These are phyloP conservation scores for Colletotrichum cordylinicola DNA, from an alignment of 2,329 filamentous ascomycete species.

Conservation along the genomic window DNA sequence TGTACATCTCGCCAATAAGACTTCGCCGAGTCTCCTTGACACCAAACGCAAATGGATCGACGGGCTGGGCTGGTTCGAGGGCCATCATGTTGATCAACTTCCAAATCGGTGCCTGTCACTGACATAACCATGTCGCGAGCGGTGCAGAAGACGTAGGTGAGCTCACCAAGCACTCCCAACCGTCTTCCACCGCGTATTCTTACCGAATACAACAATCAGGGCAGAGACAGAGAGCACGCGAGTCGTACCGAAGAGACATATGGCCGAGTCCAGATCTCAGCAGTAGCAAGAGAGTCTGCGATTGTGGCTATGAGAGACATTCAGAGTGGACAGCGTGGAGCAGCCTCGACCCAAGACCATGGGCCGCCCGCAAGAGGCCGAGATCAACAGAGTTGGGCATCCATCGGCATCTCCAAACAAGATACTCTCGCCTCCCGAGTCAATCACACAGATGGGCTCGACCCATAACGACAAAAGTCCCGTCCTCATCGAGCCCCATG, in stretches of 20 bases:
- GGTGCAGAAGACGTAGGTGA: not conserved
- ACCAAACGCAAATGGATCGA: not conserved
- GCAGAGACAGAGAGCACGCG: not conserved
- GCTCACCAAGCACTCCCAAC: not conserved
- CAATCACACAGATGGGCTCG: not conserved
- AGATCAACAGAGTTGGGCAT: not conserved
- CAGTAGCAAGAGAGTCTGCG: not conserved
- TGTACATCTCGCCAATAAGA: not conserved
- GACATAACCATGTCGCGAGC: not conserved
- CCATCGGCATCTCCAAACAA: not conserved
- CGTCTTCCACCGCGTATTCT: not conserved
- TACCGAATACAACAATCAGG: not conserved
- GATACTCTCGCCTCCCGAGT: not conserved
- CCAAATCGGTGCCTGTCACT: not conserved
- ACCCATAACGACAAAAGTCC: not conserved
- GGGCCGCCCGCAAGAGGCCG: not conserved
- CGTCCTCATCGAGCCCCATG: not conserved
- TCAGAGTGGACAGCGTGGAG: not conserved
- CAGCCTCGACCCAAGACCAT: not conserved
- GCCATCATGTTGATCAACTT: accelerated
- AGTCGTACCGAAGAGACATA: not conserved
- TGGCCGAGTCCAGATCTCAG: not conserved
- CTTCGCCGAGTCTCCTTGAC: not conserved
- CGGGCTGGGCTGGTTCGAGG: not conserved
- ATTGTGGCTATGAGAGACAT: not conserved